phyloP scores from a whole-genome alignment of 441 rosid species.

The Capsella rubella region DNA sequence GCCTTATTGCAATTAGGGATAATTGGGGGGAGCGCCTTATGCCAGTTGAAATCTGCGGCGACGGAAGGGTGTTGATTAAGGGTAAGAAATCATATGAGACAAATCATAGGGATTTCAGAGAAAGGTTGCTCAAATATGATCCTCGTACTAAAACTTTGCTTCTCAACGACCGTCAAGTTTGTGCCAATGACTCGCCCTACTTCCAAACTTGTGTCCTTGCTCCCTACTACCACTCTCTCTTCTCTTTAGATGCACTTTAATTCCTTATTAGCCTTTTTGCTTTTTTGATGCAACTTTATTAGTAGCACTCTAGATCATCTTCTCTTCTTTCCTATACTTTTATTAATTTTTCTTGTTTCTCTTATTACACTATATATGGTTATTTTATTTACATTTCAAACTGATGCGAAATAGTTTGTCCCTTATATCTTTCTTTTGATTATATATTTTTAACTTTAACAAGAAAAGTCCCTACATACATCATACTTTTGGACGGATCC shows the following conservation, averaged over 20 bases:
- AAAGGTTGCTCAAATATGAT: constrained; percentile 3
- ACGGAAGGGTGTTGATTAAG: not conserved
- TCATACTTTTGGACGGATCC: not conserved
- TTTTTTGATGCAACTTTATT: not conserved
- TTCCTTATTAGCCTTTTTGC: not conserved
- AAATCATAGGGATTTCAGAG: not conserved
- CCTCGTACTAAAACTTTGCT: not conserved
- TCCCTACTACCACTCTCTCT: not conserved
- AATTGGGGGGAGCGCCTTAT: not conserved
- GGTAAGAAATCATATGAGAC: not conserved
- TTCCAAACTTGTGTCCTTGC: not conserved
- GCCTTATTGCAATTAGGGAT: not conserved
- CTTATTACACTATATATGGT: not conserved
- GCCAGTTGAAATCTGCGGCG: not conserved
- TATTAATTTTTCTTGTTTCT: not conserved
- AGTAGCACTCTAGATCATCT: not conserved
- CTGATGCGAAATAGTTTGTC: not conserved
- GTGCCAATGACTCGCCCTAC: not conserved
- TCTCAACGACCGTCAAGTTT: not conserved
- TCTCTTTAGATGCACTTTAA: not conserved
- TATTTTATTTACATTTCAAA: not conserved
- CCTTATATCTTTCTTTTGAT: not conserved
- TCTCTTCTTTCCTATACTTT: not conserved
- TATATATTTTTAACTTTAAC: not conserved
- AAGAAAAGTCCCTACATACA: not conserved